phyloP scores from a whole-genome alignment of 495 filamentous ascomycete genomes.

The Jackrogersella multiformis region DNA sequence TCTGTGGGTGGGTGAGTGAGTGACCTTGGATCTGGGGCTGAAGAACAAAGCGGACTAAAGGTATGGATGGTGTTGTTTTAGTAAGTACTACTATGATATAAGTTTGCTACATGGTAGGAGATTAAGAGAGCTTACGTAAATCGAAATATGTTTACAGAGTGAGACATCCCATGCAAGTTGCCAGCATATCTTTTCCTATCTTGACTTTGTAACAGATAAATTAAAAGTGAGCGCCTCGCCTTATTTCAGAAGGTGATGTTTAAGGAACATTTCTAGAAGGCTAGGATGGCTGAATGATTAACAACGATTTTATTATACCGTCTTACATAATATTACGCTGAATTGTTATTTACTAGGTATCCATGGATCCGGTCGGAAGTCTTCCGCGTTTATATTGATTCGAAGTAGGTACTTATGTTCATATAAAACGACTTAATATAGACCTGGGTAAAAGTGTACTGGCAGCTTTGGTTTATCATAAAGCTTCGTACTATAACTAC shows the following conservation, averaged over 20 bases:
- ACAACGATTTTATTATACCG: constrained; percentile 25
- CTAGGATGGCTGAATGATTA: constrained; percentile 28
- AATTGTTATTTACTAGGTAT: no score
- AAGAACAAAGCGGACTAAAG: neutral
- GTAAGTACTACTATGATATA: neutral
- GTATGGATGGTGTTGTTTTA: constrained; percentile 11
- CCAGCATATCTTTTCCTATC: constrained; percentile 22
- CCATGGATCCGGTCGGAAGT: constrained; percentile 40
- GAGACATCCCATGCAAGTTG: constrained; percentile 33
- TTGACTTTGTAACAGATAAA: constrained; percentile 36
- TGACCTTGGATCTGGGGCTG: constrained; percentile 9
- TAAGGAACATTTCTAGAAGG: constrained; percentile 41
- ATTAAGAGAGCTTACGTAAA: constrained; percentile 21
- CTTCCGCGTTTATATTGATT: constrained; percentile 30
- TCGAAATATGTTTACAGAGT: constrained; percentile 2
- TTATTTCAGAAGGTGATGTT: constrained; percentile 15
- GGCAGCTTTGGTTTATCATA: neutral
- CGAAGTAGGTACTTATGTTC: no score
- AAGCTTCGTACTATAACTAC: neutral
- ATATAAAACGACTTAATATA: neutral
- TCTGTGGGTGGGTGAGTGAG: constrained; percentile 8
- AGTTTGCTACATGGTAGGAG: neutral
- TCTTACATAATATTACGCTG: constrained; percentile 22
- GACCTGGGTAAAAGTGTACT: neutral
- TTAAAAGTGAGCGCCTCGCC: constrained; percentile 24